These are phyloP conservation scores for Fusarium albosuccineum DNA, from an alignment of 2,329 filamentous ascomycete species.

Conservation along the genomic window DNA sequence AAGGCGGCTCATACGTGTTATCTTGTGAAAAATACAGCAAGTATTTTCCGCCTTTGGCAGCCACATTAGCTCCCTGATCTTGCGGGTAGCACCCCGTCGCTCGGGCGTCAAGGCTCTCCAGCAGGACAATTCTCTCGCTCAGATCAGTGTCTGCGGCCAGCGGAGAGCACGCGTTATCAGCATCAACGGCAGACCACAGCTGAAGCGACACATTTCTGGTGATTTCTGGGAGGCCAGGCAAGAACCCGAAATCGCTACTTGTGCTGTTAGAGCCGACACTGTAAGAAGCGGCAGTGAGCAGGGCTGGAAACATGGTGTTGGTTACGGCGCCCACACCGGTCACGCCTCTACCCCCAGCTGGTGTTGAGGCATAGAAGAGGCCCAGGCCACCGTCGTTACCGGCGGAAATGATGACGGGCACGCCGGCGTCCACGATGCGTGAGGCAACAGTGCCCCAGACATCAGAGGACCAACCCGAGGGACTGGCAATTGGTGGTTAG, in stretches of 20 bases:
- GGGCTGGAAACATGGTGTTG: not conserved
- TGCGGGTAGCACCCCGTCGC: not conserved
- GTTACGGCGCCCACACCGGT: not conserved
- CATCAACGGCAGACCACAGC: not conserved
- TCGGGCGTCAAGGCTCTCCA: slow-evolving; percentile 1
- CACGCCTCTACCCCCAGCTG: not conserved
- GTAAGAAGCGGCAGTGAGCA: not conserved
- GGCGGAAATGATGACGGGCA: slow-evolving; percentile 6
- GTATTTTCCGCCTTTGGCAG: not conserved
- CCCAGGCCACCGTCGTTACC: not conserved
- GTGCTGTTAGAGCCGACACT: not conserved
- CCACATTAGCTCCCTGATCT: not conserved
- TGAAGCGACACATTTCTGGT: not conserved
- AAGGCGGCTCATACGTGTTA: not conserved
- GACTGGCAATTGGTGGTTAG: not conserved
- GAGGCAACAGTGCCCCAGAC: slow-evolving; percentile 1
- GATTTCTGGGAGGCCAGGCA: not conserved
- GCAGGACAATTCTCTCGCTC: not conserved
- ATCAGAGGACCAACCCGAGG: not conserved
- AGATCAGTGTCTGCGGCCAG: not conserved
- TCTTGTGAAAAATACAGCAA: slow-evolving; percentile 1
- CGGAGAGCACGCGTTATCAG: not conserved
- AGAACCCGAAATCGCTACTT: not conserved
- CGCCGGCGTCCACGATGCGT: slow-evolving; percentile 5
- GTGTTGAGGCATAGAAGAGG: not conserved